Evolutionary conservation across 2,329 filamentous ascomycete species (phyloP).

Genomic region (Penicillium sp.): DNA sequence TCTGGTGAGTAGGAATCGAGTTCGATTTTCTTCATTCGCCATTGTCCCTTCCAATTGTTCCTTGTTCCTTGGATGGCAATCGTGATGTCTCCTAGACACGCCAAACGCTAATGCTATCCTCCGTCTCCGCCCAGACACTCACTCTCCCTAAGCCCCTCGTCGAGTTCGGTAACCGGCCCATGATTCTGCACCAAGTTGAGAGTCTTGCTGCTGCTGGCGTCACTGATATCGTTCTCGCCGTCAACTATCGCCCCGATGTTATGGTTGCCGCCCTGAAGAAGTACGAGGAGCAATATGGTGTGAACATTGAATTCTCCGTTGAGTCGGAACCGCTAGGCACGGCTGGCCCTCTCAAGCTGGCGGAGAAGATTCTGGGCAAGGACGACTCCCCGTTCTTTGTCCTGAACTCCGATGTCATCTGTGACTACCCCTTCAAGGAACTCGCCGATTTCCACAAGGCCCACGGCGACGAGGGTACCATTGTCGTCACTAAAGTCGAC

Average conservation of each 20-base stretch:
- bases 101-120: conserved; percentile 1
- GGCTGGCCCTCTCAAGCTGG: conserved; percentile 92
- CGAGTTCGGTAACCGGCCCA: conserved; percentile 98
- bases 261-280: conserved; percentile 94
- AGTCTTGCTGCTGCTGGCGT: conserved; percentile 91
- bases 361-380: conserved; percentile 88
- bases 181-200: conserved; percentile 98
- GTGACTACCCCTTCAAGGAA: conserved; percentile 93
- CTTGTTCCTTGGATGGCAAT: neutral
- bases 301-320: conserved; percentile 96
- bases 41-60: conserved; percentile 15
- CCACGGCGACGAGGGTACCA: conserved; percentile 95
- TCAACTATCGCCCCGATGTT: conserved; percentile 98
- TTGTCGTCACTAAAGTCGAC: conserved; percentile 98
- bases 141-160: conserved; percentile 97
- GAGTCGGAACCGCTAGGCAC: conserved; percentile 95
- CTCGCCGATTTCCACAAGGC: conserved; percentile 88
- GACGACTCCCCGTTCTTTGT: conserved; percentile 97
- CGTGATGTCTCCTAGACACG: neutral
- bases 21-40: conserved; percentile 14
- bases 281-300: conserved; percentile 91
- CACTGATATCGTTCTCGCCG: conserved; percentile 94
- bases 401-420: conserved; percentile 97
- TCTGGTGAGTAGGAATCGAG: conserved; percentile 74
- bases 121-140: conserved; percentile 69